Percentiles rank a stretch among this genome's conserved stretches.
Evolutionary conservation across 768 basidiomycete genomes (phyloP).

Genomic region (Megacollybia marginata): DNA sequence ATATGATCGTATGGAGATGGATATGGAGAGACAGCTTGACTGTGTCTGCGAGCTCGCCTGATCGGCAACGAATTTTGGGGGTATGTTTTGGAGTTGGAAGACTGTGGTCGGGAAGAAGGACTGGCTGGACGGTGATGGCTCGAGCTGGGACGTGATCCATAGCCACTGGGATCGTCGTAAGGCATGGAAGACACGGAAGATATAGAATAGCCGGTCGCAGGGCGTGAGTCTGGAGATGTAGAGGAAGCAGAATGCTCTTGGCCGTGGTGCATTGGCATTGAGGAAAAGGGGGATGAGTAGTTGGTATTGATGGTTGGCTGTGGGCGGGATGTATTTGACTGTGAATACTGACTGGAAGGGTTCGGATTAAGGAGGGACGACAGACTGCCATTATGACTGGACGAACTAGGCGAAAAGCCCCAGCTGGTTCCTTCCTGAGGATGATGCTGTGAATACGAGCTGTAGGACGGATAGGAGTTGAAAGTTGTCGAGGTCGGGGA

Average conservation of each 20-base stretch:
- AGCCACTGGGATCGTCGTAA: slow-evolving; percentile 52
- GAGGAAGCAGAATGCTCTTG: slow-evolving; percentile 55
- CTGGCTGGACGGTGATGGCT: slow-evolving; percentile 59
- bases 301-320: slow-evolving; percentile 68
- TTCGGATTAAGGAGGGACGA: slow-evolving; percentile 75
- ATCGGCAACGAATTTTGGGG: slow-evolving; percentile 53
- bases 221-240: slow-evolving; percentile 78
- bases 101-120: slow-evolving; percentile 59
- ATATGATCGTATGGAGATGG: slow-evolving; percentile 74
- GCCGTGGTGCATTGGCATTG: slow-evolving; percentile 59
- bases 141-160: slow-evolving; percentile 71
- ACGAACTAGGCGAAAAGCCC: slow-evolving; percentile 39
- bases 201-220: slow-evolving; percentile 81
- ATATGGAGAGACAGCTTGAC: slow-evolving; percentile 84
- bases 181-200: slow-evolving; percentile 73
- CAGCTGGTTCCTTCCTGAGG: slow-evolving; percentile 53
- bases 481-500: slow-evolving; percentile 44
- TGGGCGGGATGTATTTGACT: slow-evolving; percentile 44
- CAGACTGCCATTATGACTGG: slow-evolving; percentile 64
- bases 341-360: slow-evolving; percentile 27
- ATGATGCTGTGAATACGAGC: slow-evolving; percentile 57
- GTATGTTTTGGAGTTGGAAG: slow-evolving; percentile 54
- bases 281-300: slow-evolving; percentile 64
- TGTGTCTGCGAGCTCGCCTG: slow-evolving; percentile 69
- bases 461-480: slow-evolving; percentile 36